A percentile compares a stretch with the other conserved stretches of the same genome.
phyloP scores from a whole-genome alignment of 805 yeast species.

The Candida krabiensis region DNA sequence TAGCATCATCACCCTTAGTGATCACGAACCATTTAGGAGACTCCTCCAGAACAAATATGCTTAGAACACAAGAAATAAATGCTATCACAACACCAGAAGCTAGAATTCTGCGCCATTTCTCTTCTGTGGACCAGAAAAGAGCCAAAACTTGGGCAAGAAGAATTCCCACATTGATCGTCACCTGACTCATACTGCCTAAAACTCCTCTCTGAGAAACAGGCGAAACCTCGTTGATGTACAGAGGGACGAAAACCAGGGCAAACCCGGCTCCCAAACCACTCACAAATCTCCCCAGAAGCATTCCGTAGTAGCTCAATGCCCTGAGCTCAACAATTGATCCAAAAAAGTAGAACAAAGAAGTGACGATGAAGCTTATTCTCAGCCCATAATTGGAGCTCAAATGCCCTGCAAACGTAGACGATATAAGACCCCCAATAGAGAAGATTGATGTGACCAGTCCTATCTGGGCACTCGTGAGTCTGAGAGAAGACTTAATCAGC shows the following conservation, averaged over 20 bases:
- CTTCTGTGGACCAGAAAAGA: conserved; percentile 59
- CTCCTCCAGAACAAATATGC: conserved; percentile 54
- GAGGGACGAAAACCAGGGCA: conserved; percentile 81
- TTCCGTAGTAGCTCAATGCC: conserved; percentile 40
- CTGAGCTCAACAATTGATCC: conserved; percentile 65
- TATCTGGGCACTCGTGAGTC: conserved; percentile 43
- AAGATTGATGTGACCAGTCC: conserved; percentile 79
- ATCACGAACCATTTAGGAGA: conserved; percentile 78
- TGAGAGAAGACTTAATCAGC: conserved; percentile 37
- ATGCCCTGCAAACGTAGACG: conserved; percentile 68
- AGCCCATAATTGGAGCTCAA: conserved; percentile 70
- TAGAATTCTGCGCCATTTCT: conserved; percentile 73
- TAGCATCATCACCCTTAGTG: conserved; percentile 41
- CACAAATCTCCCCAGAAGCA: conserved; percentile 69
- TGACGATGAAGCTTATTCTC: conserved; percentile 48
- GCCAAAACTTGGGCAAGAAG: conserved; percentile 77
- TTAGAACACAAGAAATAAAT: conserved; percentile 42
- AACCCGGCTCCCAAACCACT: conserved; percentile 89
- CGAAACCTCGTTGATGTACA: conserved; percentile 77
- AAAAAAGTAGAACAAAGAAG: conserved; percentile 49
- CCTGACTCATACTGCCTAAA: conserved; percentile 88
- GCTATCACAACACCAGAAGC: conserved; percentile 61
- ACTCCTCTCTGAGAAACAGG: conserved; percentile 70
- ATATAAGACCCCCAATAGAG: conserved; percentile 80
- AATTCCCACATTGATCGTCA: conserved; percentile 83